Percentiles rank a stretch among this genome's conserved stretches.
Conservation (phyloP, 495 filamentous ascomycete species). For the Penicillium angulare region DNA sequence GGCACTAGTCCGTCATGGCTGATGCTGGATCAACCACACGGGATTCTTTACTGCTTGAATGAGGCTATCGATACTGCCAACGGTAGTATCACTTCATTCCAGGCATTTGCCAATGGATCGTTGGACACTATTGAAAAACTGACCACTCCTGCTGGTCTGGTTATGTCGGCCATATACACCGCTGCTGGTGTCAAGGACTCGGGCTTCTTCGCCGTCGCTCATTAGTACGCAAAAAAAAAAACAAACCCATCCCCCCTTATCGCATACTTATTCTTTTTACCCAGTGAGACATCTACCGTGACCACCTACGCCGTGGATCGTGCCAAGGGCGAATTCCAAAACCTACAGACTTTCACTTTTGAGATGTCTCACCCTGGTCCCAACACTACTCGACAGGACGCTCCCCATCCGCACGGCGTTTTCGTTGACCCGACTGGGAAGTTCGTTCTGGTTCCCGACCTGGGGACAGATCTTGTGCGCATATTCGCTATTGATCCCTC, state of each 20-base stretch:
- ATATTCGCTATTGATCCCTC: conserved; percentile 48
- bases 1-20: conserved; percentile 22
- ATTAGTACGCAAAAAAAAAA: conserved; percentile 41
- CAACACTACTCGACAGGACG: conserved; percentile 51
- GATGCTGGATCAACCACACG: conserved; percentile 13
- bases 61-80: conserved; percentile 17
- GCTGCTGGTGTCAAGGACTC: conserved; percentile 1
- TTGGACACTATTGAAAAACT: conserved; percentile 7
- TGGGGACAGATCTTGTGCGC: conserved; percentile 62
- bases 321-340: conserved; percentile 10
- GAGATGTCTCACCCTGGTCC: conserved; percentile 44
- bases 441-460: conserved; percentile 61
- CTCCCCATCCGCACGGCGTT: conserved; percentile 60
- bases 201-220: conserved; percentile 22
- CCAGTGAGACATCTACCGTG: conserved; percentile 16
- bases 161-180: conserved; percentile 17
- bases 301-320: conserved; percentile 15
- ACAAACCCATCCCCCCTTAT: no score
- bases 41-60: conserved; percentile 18
- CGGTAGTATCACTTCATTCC: conserved; percentile 18
- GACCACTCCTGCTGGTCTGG: conserved; percentile 15
- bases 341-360: conserved; percentile 47
- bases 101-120: conserved; percentile 11
- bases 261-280: no score
- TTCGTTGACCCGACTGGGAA: conserved; percentile 59